phyloP scores from a whole-genome alignment of 148 eudicot genomes.

The Cornus controversa region DNA sequence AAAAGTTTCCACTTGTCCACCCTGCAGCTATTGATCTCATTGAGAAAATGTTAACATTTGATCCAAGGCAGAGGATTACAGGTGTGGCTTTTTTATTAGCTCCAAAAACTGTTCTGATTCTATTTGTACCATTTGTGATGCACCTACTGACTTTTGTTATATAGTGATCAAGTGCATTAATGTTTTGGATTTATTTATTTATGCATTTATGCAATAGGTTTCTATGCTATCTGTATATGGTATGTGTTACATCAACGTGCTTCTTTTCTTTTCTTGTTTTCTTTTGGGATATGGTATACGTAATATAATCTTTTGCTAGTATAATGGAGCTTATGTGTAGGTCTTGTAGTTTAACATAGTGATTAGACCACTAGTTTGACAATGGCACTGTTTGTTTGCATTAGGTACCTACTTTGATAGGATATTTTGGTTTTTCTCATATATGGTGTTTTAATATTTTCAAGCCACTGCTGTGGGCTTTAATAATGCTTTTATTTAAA shows the following conservation, averaged over 20 bases:
- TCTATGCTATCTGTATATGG: not conserved
- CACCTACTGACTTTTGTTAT: not conserved
- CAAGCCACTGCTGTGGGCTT: no score
- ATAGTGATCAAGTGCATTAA: not conserved
- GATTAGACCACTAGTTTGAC: no score
- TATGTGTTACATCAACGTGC: not conserved
- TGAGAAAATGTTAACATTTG: conserved; percentile 95
- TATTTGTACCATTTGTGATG: not conserved
- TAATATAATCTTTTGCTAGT: no score
- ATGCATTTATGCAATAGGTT: not conserved
- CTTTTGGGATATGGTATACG: no score
- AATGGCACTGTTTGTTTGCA: no score
- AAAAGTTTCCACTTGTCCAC: conserved; percentile 81
- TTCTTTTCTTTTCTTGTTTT: no score
- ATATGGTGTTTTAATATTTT: no score
- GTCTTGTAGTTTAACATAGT: no score
- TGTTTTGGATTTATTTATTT: not conserved
- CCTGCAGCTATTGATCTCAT: conserved; percentile 88
- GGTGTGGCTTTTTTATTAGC: conserved; percentile 38
- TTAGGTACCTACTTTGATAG: no score
- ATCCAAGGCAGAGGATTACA: conserved; percentile 86
- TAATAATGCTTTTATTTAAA: no score
- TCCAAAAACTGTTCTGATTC: not conserved
- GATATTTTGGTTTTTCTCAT: no score
- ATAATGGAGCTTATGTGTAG: no score